Conservation (phyloP, 2,329 filamentous ascomycete species). For the Zelopaecilomyces penicillatus region DNA sequence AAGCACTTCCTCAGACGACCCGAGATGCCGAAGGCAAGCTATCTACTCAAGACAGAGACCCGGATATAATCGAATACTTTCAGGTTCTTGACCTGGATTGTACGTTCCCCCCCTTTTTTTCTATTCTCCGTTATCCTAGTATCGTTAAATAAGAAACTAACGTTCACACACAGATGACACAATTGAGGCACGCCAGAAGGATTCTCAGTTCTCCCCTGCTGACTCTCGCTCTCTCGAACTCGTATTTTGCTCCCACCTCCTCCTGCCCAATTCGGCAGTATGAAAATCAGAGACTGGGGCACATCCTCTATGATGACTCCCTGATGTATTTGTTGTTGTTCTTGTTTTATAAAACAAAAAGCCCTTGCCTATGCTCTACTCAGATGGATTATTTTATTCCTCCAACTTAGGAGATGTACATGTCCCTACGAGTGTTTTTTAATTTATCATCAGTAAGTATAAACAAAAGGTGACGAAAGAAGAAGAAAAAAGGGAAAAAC, state of each 20-base stretch:
- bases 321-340: too few relatives aligned
- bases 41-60: slow-evolving; percentile 37
- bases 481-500: not conserved
- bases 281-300: slow-evolving; percentile 1
- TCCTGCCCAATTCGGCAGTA: slow-evolving; percentile 28
- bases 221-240: slow-evolving; percentile 44
- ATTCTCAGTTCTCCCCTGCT: slow-evolving; percentile 41
- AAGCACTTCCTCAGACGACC: slow-evolving; percentile 46
- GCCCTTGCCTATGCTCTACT: not conserved
- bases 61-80: slow-evolving; percentile 43
- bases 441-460: not conserved
- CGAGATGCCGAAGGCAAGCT: slow-evolving; percentile 41
- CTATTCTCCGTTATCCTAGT: not conserved
- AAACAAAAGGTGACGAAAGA: slow-evolving; percentile 2
- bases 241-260: slow-evolving; percentile 39
- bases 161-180: slow-evolving; percentile 20
- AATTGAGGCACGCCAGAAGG: slow-evolving; percentile 37
- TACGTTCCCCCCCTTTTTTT: slow-evolving; percentile 28
- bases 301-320: too few relatives aligned
- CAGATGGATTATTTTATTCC: not conserved
- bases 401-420: not conserved
- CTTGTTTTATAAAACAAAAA: too few relatives aligned
- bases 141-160: not conserved
- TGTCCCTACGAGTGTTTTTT: too few relatives aligned
- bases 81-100: slow-evolving; percentile 48